These are phyloP conservation scores for Astraeus odoratus DNA, from an alignment of 768 basidiomycete species.

Conservation along the genomic window DNA sequence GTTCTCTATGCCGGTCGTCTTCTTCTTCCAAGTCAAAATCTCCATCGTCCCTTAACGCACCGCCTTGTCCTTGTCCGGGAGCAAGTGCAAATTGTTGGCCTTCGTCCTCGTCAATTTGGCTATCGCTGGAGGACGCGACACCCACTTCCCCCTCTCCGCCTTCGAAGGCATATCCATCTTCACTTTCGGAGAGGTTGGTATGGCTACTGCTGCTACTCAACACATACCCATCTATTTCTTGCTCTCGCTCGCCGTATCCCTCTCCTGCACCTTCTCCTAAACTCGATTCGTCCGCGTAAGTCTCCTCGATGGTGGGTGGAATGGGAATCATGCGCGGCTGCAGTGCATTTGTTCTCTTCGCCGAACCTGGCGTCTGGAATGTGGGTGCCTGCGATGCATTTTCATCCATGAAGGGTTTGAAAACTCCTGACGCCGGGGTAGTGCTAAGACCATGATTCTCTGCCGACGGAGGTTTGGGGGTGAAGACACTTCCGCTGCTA, in stretches of 20 bases:
- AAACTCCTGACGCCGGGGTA: constrained; percentile 13
- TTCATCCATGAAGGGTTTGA: constrained; percentile 33
- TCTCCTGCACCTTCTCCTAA: constrained; percentile 12
- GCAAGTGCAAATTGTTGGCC: constrained; percentile 10
- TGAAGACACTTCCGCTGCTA: constrained; percentile 27
- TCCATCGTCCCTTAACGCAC: constrained; percentile 22
- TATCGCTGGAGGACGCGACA: constrained; percentile 25
- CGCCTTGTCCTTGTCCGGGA: constrained; percentile 15
- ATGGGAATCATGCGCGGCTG: constrained; percentile 16
- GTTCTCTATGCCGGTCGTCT: constrained; percentile 31
- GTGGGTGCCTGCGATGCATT: constrained; percentile 6
- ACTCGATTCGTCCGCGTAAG: constrained; percentile 28
- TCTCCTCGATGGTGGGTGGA: constrained; percentile 19
- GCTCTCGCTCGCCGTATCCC: constrained; percentile 9
- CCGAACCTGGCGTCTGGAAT: constrained; percentile 12
- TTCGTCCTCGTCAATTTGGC: constrained; percentile 27
- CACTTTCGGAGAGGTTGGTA: constrained; percentile 27
- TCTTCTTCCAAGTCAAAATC: constrained; percentile 18
- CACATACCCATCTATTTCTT: constrained; percentile 16
- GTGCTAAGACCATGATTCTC: constrained; percentile 5
- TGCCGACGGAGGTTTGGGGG: constrained; percentile 36
- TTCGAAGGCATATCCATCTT: constrained; percentile 28
- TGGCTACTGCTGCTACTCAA: constrained; percentile 21
- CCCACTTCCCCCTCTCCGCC: constrained; percentile 21
- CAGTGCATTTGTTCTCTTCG: constrained; percentile 14